These are phyloP conservation scores for Paecilomyces niveus DNA, from an alignment of 2,329 filamentous ascomycete genomes.

Conservation along the genomic window DNA sequence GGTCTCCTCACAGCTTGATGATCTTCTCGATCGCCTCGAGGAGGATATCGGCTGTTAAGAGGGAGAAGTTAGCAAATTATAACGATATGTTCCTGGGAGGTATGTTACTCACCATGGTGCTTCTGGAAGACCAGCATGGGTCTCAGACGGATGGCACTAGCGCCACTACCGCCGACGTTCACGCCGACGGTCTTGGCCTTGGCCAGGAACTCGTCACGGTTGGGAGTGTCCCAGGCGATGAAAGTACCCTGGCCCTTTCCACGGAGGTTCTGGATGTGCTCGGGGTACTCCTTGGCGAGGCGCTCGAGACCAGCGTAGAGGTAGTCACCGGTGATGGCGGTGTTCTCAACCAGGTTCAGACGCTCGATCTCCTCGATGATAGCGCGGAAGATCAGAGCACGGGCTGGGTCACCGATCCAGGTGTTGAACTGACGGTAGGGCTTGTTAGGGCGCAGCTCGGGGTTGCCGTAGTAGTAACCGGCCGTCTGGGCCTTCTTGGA, in stretches of 20 bases:
- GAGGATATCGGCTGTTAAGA: slow-evolving; percentile 59
- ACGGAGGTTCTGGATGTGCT: slow-evolving; percentile 72
- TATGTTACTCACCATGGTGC: slow-evolving; percentile 56
- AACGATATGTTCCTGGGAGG: too few relatives aligned
- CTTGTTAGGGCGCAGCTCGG: slow-evolving; percentile 76
- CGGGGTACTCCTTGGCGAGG: slow-evolving; percentile 64
- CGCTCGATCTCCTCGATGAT: slow-evolving; percentile 77
- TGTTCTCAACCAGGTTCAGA: slow-evolving; percentile 70
- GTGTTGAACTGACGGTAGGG: slow-evolving; percentile 96
- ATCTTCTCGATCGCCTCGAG: slow-evolving; percentile 72
- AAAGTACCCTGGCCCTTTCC: slow-evolving; percentile 87
- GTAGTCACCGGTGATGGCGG: slow-evolving; percentile 70
- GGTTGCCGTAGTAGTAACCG: slow-evolving; percentile 84
- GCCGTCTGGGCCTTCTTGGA: slow-evolving; percentile 93
- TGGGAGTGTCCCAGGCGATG: slow-evolving; percentile 81
- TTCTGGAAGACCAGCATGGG: slow-evolving; percentile 93
- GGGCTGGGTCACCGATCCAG: slow-evolving; percentile 89
- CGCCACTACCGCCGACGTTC: slow-evolving; percentile 81
- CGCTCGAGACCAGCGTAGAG: slow-evolving; percentile 63
- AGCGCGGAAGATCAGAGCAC: slow-evolving; percentile 75
- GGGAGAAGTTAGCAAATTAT: slow-evolving; percentile 15
- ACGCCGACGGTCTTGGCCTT: slow-evolving; percentile 73
- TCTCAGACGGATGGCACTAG: slow-evolving; percentile 66
- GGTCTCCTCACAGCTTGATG: slow-evolving; percentile 40
- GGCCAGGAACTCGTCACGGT: slow-evolving; percentile 69